Percentiles rank a stretch among this genome's conserved stretches.
Evolutionary conservation across 2,329 filamentous ascomycete species (phyloP).

Genomic region (Daldinia sp.): DNA sequence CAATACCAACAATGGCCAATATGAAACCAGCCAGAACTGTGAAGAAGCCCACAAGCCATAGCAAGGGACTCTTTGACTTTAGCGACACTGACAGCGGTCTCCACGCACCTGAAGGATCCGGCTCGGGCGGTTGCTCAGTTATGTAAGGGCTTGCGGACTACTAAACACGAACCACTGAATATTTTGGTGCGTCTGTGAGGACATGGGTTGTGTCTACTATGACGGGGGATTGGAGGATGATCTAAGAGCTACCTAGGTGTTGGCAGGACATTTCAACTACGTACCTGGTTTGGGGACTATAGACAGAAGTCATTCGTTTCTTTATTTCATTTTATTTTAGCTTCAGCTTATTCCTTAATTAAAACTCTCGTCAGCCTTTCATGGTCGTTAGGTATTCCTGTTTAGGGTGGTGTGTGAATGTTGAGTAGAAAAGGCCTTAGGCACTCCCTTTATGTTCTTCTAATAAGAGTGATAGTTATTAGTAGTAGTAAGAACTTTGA

Average conservation of each 20-base stretch:
- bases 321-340: conserved; percentile 1
- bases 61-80: conserved; percentile 34
- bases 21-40: conserved; percentile 15
- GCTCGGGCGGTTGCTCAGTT: conserved; percentile 20
- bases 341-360: conserved; percentile 17
- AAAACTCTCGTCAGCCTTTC: not conserved
- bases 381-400: not conserved
- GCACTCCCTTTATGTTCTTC: conserved; percentile 25
- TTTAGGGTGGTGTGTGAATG: not conserved
- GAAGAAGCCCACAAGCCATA: conserved; percentile 23
- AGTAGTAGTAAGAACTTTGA: no score
- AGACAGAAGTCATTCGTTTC: conserved; percentile 17
- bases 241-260: conserved; percentile 1
- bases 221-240: not conserved
- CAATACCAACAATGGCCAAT: conserved; percentile 19
- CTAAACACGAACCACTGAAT: no score
- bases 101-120: not conserved
- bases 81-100: conserved; percentile 28
- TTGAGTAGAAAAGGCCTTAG: not conserved
- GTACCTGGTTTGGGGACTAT: conserved; percentile 2
- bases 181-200: not conserved
- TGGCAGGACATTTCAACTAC: conserved; percentile 1
- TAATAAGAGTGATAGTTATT: no score
- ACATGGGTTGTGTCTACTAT: conserved; percentile 1
- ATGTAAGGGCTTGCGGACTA: conserved; percentile 27